Evolutionary conservation across 148 eudicot genomes (phyloP), one percentile per base, ranked within the genome.

Genomic region (Hydrangea macrophylla): DNA sequence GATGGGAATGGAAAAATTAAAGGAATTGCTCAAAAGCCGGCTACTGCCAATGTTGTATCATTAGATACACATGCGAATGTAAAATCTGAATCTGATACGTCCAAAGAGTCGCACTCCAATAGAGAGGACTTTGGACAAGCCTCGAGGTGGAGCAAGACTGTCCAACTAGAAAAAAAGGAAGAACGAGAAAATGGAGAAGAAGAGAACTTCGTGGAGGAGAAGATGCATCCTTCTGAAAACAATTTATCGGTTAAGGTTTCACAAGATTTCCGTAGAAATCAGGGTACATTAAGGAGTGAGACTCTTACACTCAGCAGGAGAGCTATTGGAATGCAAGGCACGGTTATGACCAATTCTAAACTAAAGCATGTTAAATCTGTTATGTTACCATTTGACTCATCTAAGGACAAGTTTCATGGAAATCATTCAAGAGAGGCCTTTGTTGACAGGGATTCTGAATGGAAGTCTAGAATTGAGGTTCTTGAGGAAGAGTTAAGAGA

Each of bases 401-500:
- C 71, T 17, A 70, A 60, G 42, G 67, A 53, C 39, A 65, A 44
- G 40, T 72, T 71, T 68, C 58, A 64, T 9, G 68, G 72, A 23
- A 68, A 71, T 30, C 53, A 78, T 32, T 67, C 75, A 58, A 76
- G 64, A 75, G 78, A 60, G 59, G 78, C 55, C 48, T 58, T 72
- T 67, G 48, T 70, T 50, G 87, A 82, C 28, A 56, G 78, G 36
- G 84, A 55, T 73, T 51, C 15, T 71, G 87, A 86, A 65, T 72
- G 80, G 62, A 81, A 78, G 57, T 67, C 83, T 24, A 89, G 77
- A 84, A 57, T 84, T 9, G 80, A 89, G 80, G 75, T 79, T 85
- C 95, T 92, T 31, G 88, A 92, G 64, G 95, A 87, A 72, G 97
- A 92, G 74, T 54, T 92, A 78, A 88, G 84, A 74, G 95, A 89